Evolutionary conservation across 1,139 yeast genomes (phyloP), one percentile per base, ranked within the genome.

Genomic region (Kodamaea sp.): DNA sequence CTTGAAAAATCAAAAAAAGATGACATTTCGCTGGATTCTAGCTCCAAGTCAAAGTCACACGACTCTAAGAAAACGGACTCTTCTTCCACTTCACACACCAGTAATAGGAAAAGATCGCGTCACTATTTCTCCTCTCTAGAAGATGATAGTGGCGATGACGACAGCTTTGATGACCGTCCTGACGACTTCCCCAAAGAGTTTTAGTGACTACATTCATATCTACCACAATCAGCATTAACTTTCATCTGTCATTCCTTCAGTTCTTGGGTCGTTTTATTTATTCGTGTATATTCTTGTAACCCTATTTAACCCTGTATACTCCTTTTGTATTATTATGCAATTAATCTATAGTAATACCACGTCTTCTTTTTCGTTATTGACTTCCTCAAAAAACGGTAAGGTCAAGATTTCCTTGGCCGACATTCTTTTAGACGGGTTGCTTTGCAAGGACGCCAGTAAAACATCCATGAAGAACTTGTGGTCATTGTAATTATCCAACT

Each of bases 391-490:
- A 47, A 80, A 83, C 11, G 76, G 75, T 51, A 78, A 66, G 32
- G 65, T 55, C 37, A 83, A 59, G 3, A 83, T 75, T 29, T 77
- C 76, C 28, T 62, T 63, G 1, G 92, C 89, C 7, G 76, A 60
- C 11, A 66, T 55, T 32, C 94, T 66, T 36, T 73, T 70, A 20
- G 59, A 48, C 11, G 78, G 80, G 58, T 83, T 82, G 63, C 80
- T 65, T 32, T 69, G 73, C 51, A 84, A 64, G 46, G 82, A 73
- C 7, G 63, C 64, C 42, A 66, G 63, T 25, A 84, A 62, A 32
- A 84, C 61, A 24, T 78, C 80, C 32, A 80, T 50, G 13, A 83
- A 76, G 29, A 64, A 50, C 43, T 60, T 60, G 46, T 69, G 73
- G 42, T 70, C 76, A 25, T 55, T 48, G 46, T 59, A 69, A 34